Conservation (phyloP, 2,329 filamentous ascomycete species). For the Bisporella sp. region DNA sequence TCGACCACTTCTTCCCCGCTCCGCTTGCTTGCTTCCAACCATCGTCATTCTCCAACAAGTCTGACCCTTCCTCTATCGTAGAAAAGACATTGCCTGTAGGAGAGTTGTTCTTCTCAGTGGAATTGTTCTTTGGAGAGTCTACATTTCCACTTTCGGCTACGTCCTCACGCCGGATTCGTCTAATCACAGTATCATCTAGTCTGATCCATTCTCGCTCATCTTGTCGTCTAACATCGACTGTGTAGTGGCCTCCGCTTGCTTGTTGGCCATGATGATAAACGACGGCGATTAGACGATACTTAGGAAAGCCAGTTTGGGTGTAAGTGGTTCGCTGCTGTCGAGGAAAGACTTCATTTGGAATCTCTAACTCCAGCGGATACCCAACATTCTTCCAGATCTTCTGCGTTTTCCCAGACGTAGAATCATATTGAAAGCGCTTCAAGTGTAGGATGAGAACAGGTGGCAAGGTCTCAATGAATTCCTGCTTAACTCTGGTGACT, state of each 20-base stretch:
- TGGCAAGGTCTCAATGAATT: constrained; percentile 86
- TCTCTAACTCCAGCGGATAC: constrained; percentile 89
- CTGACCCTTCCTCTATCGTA: constrained; percentile 37
- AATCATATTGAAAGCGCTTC: constrained; percentile 96
- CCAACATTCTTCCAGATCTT: constrained; percentile 99
- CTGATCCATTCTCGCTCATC: constrained; percentile 95
- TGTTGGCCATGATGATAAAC: constrained; percentile 98
- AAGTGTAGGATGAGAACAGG: constrained; percentile 90
- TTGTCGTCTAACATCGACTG: constrained; percentile 90
- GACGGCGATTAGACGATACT: constrained; percentile 80
- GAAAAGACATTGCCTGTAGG: constrained; percentile 68
- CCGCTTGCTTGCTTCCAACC: constrained; percentile 87
- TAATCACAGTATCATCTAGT: constrained; percentile 87
- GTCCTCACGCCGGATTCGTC: constrained; percentile 78
- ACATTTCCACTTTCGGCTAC: constrained; percentile 81
- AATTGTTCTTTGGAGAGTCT: constrained; percentile 65
- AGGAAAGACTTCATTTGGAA: constrained; percentile 84
- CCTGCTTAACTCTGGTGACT: constrained; percentile 80
- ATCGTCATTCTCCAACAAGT: constrained; percentile 50
- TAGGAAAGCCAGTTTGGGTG: constrained; percentile 63
- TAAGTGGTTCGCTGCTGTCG: constrained; percentile 61
- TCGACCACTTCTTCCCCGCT: constrained; percentile 64
- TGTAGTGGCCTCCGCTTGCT: constrained; percentile 93
- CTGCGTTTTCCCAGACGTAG: constrained; percentile 68
- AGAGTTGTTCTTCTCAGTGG: constrained; percentile 50